Conservation (phyloP, 305 asterid species). For the Ruellia speciosa region DNA sequence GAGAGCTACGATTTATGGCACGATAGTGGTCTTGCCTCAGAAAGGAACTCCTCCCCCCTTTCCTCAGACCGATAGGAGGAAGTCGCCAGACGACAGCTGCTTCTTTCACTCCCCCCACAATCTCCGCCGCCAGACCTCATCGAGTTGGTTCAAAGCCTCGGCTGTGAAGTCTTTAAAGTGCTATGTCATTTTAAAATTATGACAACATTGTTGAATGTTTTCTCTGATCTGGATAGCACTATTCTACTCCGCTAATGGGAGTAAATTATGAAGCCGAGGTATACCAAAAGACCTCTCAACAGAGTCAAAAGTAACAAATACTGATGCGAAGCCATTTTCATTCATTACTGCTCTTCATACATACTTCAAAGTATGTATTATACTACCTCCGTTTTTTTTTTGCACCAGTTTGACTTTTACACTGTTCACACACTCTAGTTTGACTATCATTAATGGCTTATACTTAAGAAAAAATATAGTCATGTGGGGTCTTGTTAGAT, state of each 20-base stretch:
- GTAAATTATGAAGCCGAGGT: conserved; percentile 58
- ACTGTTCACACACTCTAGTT: too few relatives aligned
- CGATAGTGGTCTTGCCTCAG: conserved; percentile 27
- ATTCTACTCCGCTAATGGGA: background rate
- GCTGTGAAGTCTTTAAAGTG: too few relatives aligned
- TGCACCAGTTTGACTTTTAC: too few relatives aligned
- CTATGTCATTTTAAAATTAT: background rate
- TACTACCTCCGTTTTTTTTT: too few relatives aligned
- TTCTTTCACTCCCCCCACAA: conserved; percentile 41
- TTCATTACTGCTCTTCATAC: conserved; percentile 87
- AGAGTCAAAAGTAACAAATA: conserved; percentile 64
- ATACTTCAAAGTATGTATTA: conserved; percentile 74
- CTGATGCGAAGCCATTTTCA: conserved; percentile 74
- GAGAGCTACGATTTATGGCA: conserved; percentile 31
- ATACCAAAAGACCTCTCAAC: conserved; percentile 66
- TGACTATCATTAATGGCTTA: too few relatives aligned
- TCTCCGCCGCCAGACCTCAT: conserved; percentile 43
- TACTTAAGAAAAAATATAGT: too few relatives aligned
- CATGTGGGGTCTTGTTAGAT: too few relatives aligned
- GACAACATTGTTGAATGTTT: background rate
- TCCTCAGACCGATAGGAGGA: conserved; percentile 29
- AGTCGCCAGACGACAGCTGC: conserved; percentile 29
- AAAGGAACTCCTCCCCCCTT: conserved; percentile 31
- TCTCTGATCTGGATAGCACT: background rate
- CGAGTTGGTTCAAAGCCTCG: too few relatives aligned